Conservation (phyloP, 2,329 filamentous ascomycete genomes). For the Aspergillus pseudoglaucus region DNA sequence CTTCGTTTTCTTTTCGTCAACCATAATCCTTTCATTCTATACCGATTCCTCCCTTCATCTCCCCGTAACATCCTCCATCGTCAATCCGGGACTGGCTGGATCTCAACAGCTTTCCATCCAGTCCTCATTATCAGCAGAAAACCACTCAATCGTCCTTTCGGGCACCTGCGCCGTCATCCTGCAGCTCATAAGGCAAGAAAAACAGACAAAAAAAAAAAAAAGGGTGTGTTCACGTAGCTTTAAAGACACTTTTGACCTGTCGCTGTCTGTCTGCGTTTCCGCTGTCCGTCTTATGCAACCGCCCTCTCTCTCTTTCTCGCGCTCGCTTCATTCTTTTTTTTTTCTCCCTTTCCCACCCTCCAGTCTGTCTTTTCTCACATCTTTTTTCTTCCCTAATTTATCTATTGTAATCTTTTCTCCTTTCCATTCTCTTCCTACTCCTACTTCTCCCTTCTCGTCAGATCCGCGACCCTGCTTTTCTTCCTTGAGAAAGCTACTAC, state of each 20-base stretch:
- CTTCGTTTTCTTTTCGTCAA: background rate
- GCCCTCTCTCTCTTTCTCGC: conserved; percentile 1
- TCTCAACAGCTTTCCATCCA: too few species aligned
- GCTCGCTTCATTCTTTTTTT: background rate
- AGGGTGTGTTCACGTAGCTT: background rate
- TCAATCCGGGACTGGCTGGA: too few species aligned
- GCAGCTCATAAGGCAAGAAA: background rate
- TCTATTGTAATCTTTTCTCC: background rate
- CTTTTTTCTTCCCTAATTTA: conserved; percentile 18
- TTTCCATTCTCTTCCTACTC: background rate
- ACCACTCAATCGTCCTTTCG: background rate
- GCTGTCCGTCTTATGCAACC: conserved; percentile 4
- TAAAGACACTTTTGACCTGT: background rate
- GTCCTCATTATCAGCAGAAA: too few species aligned
- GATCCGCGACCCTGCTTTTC: conserved; percentile 1
- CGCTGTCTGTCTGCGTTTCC: background rate
- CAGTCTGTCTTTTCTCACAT: conserved; percentile 5
- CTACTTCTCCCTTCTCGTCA: background rate
- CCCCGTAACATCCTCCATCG: background rate
- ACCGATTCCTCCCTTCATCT: conserved; percentile 1
- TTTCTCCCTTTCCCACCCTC: background rate
- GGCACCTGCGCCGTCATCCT: background rate
- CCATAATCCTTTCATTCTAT: background rate
- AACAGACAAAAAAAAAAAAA: background rate
- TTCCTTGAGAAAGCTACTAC: conserved; percentile 2